Base-by-base conservation (phyloP, 73 alveolate species). In the Paramecium sonneborni region DNA sequence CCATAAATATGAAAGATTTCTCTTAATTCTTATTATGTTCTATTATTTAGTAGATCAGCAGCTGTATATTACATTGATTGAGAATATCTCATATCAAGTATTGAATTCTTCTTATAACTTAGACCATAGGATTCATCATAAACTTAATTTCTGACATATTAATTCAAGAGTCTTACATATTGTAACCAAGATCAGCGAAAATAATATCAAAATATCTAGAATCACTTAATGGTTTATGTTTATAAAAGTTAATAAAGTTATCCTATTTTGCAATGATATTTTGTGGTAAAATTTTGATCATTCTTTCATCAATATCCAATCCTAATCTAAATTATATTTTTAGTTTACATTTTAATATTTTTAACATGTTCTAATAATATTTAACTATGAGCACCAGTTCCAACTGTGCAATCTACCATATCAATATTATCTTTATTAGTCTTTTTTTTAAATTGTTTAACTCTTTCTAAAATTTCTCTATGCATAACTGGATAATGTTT, bases 361-460 rank as follows among this genome's bases (percentile, higher is more conserved):
- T 57, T 28, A 20, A 79, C 55, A 9, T 79, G 7, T 21, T 79
- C 74, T 21, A 79, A 24, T 24, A n/a, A n/a, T n/a, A n/a, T n/a
- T n/a, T n/a, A n/a, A n/a, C n/a, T n/a, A 79, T 79, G 90, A 10
- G 76, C 90, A 2, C 90, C 90, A 2, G 90, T 79, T 12, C 90
- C 90, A 10, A 43, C 14, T 43, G 90, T 79, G 55, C 90, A 79
- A 79, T 79, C 90, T 18, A 38, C 34, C 74, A 79, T 43, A 79
- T 79, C 55, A 4, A 30, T 30, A 43, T 14, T 20, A 23, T 9
- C 15, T 23, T 34, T 79, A 8, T 14, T 12, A 6, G 28, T 35
- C 86, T 74, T 74, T 30, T 15, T 38, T 30, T 21, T 11, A 74
- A 32, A 35, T 2, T 23, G 32, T 10, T n/a, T 2, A 5, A 79